Evolutionary conservation across 768 basidiomycete genomes (phyloP).

Genomic region (Hericium erinaceus): DNA sequence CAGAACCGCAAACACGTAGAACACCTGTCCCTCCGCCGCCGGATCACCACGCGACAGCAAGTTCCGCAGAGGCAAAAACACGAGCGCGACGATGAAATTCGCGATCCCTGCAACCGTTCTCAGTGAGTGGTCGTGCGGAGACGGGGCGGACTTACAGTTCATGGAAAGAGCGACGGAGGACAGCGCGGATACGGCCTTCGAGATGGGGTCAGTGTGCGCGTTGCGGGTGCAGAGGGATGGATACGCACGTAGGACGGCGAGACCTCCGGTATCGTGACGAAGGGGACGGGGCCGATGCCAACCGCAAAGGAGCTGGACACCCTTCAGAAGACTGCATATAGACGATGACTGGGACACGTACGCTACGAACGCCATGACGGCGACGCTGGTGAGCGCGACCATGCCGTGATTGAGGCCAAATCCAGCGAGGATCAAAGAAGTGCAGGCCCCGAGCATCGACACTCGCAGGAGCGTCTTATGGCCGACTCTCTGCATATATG

Average conservation of each 20-base stretch:
- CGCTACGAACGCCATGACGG: constrained; percentile 78
- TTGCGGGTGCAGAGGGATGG: neutral
- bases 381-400: constrained; percentile 55
- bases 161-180: constrained; percentile 21
- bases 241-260: constrained; percentile 65
- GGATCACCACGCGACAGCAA: constrained; percentile 50
- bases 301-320: constrained; percentile 68
- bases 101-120: constrained; percentile 48
- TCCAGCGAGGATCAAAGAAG: constrained; percentile 60
- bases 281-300: constrained; percentile 88
- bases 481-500: constrained; percentile 78
- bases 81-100: constrained; percentile 78
- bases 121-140: neutral
- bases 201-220: neutral
- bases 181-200: constrained; percentile 20
- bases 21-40: constrained; percentile 74
- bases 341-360: constrained; percentile 22
- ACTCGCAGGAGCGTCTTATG: constrained; percentile 57
- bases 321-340: neutral
- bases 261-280: constrained; percentile 86
- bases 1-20: constrained; percentile 70
- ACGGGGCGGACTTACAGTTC: constrained; percentile 9
- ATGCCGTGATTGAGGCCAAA: constrained; percentile 56
- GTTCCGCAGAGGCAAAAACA: constrained; percentile 80
- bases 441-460: constrained; percentile 57